Percentiles rank a stretch among this genome's conserved stretches.
phyloP scores from a whole-genome alignment of 192 early-diverging fungal genomes.

The Entomortierella chlamydospora region DNA sequence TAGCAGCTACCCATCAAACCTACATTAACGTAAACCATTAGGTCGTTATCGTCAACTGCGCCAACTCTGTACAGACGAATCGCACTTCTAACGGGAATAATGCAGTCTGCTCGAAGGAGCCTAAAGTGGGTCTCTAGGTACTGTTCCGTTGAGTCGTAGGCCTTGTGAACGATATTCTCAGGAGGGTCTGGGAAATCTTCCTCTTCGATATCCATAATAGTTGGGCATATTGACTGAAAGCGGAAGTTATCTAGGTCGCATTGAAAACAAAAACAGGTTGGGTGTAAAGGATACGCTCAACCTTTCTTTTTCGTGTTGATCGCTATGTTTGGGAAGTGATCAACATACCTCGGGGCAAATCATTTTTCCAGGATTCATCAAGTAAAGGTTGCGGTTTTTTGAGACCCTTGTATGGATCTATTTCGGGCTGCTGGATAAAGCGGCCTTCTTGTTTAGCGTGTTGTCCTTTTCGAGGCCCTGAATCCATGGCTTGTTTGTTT shows the following conservation, averaged over 20 bases:
- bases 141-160: conserved; percentile 59
- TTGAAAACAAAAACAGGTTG: not conserved
- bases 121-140: conserved; percentile 65
- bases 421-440: not conserved
- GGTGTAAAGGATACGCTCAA: too few species aligned
- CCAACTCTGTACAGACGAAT: conserved; percentile 42
- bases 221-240: conserved; percentile 25
- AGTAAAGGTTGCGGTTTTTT: conserved; percentile 17
- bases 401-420: conserved; percentile 5
- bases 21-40: conserved; percentile 43
- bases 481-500: not conserved
- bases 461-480: not conserved
- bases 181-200: conserved; percentile 57
- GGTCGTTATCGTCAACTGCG: conserved; percentile 27
- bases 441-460: not conserved
- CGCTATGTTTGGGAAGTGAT: too few species aligned
- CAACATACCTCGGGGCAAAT: conserved; percentile 17
- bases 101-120: conserved; percentile 65
- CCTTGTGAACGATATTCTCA: conserved; percentile 52
- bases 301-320: not conserved
- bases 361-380: conserved; percentile 32
- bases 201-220: conserved; percentile 18
- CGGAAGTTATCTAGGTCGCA: conserved; percentile 38
- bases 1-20: not conserved
- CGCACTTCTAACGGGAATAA: conserved; percentile 61